These are phyloP conservation scores for Aschersonia sp. DNA, from an alignment of 2,329 filamentous ascomycete species.

Conservation along the genomic window DNA sequence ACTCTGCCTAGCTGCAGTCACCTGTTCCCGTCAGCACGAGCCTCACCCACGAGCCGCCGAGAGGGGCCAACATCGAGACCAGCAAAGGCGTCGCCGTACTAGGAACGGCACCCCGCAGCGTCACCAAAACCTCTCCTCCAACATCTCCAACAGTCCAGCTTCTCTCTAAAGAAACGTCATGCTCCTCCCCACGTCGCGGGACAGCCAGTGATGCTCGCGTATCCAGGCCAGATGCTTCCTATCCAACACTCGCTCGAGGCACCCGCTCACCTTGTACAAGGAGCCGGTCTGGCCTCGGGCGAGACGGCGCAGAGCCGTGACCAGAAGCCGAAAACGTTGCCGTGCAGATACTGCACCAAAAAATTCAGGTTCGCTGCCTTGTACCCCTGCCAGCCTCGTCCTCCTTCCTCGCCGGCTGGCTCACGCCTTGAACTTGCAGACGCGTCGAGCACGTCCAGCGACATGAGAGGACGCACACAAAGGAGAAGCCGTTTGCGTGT, in stretches of 20 bases:
- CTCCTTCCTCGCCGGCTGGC: constrained; percentile 1
- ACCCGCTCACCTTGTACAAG: constrained; percentile 17
- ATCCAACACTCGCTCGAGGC: constrained; percentile 38
- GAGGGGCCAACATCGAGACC: background rate
- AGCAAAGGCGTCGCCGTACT: background rate
- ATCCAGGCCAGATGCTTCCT: constrained; percentile 31
- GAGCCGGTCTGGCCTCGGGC: constrained; percentile 16
- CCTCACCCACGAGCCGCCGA: background rate
- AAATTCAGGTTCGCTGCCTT: constrained; percentile 38
- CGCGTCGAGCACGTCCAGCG: constrained; percentile 50
- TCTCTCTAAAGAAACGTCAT: background rate
- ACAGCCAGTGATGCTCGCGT: constrained; percentile 2
- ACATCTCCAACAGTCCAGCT: constrained; percentile 1
- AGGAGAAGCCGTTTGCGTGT: constrained; percentile 49
- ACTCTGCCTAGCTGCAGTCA: background rate
- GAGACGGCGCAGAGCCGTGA: constrained; percentile 37
- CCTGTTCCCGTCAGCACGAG: background rate
- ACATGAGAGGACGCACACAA: constrained; percentile 49
- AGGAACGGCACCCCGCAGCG: background rate
- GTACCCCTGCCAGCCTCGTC: constrained; percentile 1
- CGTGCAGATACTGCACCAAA: constrained; percentile 49
- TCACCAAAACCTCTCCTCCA: constrained; percentile 3
- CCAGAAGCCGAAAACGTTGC: constrained; percentile 46
- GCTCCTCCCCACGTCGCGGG: background rate
- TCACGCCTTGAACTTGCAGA: constrained; percentile 18